Conservation (phyloP, 257 asterid genomes). For the Cruciata laevipes region DNA sequence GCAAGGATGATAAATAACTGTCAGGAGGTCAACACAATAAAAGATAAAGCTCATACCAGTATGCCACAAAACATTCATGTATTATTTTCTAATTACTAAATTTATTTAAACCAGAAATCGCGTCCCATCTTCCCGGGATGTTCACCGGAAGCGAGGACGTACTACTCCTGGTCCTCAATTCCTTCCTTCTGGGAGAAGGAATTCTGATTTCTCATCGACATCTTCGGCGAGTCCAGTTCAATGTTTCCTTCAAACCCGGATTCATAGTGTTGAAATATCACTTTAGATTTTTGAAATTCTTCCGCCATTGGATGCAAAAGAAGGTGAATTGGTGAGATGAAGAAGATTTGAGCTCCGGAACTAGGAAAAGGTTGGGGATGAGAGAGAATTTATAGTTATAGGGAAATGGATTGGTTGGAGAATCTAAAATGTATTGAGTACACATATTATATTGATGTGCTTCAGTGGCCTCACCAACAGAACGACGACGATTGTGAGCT, state of each 20-base stretch:
- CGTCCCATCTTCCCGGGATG: too few species aligned
- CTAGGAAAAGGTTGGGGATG: conserved; percentile 16
- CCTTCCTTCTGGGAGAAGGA: conserved; percentile 24
- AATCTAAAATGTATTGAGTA: conserved; percentile 20
- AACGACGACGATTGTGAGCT: too few species aligned
- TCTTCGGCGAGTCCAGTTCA: not conserved
- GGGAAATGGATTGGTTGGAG: conserved; percentile 25
- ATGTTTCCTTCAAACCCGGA: conserved; percentile 11
- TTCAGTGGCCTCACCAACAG: too few species aligned
- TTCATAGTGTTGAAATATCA: conserved; percentile 35
- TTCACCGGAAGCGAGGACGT: conserved; percentile 37
- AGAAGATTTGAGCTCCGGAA: not conserved
- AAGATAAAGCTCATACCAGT: too few species aligned
- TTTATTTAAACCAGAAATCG: too few species aligned
- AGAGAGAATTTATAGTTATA: conserved; percentile 47
- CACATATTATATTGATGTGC: not conserved
- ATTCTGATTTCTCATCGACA: conserved; percentile 9
- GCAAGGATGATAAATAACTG: too few species aligned
- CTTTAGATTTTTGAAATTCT: conserved; percentile 66
- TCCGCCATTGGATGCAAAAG: conserved; percentile 40
- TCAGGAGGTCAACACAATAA: too few species aligned
- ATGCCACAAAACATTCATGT: too few species aligned
- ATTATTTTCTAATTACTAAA: too few species aligned
- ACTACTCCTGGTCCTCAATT: conserved; percentile 23
- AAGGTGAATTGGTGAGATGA: conserved; percentile 3